A percentile compares a stretch with the other conserved stretches of the same genome.
Evolutionary conservation across 495 filamentous ascomycete genomes (phyloP).

Genomic region (Penicillium angulare): DNA sequence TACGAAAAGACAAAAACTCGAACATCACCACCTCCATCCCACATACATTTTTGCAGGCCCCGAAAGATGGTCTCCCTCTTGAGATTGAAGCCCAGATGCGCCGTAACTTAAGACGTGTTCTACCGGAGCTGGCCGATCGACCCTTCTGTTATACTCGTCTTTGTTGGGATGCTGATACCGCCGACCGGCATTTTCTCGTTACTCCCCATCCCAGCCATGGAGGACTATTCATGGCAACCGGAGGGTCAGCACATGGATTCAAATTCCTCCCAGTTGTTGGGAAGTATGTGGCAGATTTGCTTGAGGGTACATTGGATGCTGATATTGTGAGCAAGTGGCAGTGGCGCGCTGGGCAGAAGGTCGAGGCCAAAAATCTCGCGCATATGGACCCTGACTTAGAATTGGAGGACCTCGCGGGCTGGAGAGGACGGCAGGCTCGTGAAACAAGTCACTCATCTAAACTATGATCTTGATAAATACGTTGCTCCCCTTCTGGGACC

Average conservation of each 20-base stretch:
- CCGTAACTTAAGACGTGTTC: constrained; percentile 10
- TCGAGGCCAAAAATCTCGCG: constrained; percentile 14
- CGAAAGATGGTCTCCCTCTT: constrained; percentile 18
- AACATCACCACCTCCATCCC: background rate
- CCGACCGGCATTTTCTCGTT: constrained; percentile 54
- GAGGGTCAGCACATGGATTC: constrained; percentile 50
- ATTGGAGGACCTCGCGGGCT: constrained; percentile 19
- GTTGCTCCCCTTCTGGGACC: too few species aligned
- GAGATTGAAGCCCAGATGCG: constrained; percentile 25
- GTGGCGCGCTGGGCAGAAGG: constrained; percentile 14
- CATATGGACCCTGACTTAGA: constrained; percentile 25
- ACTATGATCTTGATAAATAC: too few species aligned
- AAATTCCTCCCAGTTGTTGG: constrained; percentile 61
- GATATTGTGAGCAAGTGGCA: constrained; percentile 13
- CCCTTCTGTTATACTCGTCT: constrained; percentile 21
- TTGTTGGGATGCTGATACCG: constrained; percentile 33
- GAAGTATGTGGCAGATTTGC: constrained; percentile 53
- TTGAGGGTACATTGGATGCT: constrained; percentile 24
- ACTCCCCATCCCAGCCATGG: constrained; percentile 38
- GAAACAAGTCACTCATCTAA: constrained; percentile 15
- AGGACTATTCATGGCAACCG: constrained; percentile 46
- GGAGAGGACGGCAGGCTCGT: constrained; percentile 15
- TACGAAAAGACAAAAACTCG: background rate
- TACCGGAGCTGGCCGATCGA: constrained; percentile 21
- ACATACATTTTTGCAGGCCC: background rate